Evolutionary conservation across 140 eudicot genomes (phyloP).

Genomic region (Anethum foeniculum): DNA sequence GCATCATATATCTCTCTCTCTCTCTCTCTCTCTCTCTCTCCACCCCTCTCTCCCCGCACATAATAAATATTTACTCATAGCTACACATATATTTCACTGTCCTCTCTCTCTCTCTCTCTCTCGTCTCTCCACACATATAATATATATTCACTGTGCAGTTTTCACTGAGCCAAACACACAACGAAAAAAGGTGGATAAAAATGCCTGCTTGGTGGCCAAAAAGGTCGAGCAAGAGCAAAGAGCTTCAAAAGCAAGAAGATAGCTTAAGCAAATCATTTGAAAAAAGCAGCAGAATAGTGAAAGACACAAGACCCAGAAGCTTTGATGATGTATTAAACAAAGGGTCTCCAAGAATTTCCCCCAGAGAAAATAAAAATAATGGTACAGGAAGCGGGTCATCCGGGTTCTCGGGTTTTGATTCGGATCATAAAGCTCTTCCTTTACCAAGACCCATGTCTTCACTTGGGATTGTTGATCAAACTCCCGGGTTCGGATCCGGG

Average conservation of each 20-base stretch:
- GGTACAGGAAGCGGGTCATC: slow-evolving; percentile 22
- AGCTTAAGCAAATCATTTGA: slow-evolving; percentile 17
- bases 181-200: neutral
- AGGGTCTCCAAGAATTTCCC: slow-evolving; percentile 21
- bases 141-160: no score
- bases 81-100: no score
- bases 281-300: neutral
- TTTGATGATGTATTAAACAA: slow-evolving; percentile 33
- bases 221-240: neutral
- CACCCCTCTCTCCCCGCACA: no score
- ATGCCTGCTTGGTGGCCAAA: neutral
- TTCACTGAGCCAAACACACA: neutral
- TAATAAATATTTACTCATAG: no score
- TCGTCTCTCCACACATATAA: no score
- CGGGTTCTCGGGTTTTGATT: slow-evolving; percentile 68
- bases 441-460: slow-evolving; percentile 58
- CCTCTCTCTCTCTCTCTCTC: no score
- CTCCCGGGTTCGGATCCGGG: slow-evolving; percentile 35
- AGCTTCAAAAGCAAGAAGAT: neutral
- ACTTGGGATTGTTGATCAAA: slow-evolving; percentile 24
- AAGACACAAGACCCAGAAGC: slow-evolving; percentile 25
- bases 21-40: no score
- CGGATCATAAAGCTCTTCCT: slow-evolving; percentile 62
- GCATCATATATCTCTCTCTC: no score
- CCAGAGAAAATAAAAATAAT: slow-evolving; percentile 38